Evolutionary conservation across 1,284 basidiomycete species (phyloP).

Genomic region (Papiliotrema fonsecae): DNA sequence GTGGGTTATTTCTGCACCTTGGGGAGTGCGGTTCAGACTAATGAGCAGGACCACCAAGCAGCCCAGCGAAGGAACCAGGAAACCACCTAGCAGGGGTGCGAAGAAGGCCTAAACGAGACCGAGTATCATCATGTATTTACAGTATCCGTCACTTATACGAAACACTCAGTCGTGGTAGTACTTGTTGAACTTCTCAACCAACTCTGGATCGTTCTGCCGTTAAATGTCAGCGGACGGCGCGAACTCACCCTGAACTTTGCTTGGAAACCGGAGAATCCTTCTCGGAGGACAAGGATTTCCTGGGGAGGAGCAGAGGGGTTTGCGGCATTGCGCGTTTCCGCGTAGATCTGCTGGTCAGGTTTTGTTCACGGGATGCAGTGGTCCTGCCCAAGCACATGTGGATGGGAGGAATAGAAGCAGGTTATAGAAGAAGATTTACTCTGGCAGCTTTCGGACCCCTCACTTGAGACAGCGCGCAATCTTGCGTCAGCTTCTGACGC

Average conservation of each 20-base stretch:
- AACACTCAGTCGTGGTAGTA: constrained; percentile 30
- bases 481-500: constrained; percentile 13
- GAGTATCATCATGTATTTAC: too few species aligned
- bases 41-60: constrained; percentile 23
- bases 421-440: constrained; percentile 19
- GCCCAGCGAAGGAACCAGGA: constrained; percentile 24
- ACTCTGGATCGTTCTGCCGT: constrained; percentile 38
- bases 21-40: background rate
- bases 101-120: constrained; percentile 28
- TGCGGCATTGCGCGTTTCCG: constrained; percentile 31
- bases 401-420: too few species aligned
- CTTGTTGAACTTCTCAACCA: constrained; percentile 49
- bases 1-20: constrained; percentile 13
- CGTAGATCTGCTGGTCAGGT: constrained; percentile 36
- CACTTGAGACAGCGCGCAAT: constrained; percentile 46
- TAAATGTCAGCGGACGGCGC: background rate
- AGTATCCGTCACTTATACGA: too few species aligned
- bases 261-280: constrained; percentile 47
- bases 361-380: too few species aligned
- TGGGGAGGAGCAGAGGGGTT: constrained; percentile 21
- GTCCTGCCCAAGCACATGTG: too few species aligned
- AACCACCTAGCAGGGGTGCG: constrained; percentile 27
- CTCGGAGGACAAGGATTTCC: constrained; percentile 45
- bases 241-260: constrained; percentile 38
- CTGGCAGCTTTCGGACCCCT: constrained; percentile 46